These are phyloP conservation scores for Cubamyces lactineus DNA, from an alignment of 768 basidiomycete species.

Conservation along the genomic window DNA sequence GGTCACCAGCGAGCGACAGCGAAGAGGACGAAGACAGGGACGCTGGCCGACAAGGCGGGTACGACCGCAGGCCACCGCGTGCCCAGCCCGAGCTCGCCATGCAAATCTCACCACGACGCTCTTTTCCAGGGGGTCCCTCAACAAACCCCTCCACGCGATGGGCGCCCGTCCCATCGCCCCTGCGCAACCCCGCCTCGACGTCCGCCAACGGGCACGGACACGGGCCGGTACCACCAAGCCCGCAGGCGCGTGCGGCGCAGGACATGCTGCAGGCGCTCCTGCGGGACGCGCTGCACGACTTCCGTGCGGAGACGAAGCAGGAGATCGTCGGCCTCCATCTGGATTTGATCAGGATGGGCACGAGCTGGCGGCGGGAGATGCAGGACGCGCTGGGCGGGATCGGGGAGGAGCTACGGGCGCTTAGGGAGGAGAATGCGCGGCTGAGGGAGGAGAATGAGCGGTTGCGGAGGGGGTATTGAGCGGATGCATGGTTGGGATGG, in stretches of 20 bases:
- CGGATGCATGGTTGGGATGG: not conserved
- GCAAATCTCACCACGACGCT: conserved; percentile 38
- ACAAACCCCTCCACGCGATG: conserved; percentile 11
- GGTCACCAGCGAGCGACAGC: not conserved
- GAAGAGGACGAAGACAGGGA: conserved; percentile 31
- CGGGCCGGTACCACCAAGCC: conserved; percentile 42
- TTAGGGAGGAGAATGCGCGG: conserved; percentile 51
- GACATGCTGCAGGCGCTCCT: conserved; percentile 68
- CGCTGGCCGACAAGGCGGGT: conserved; percentile 14
- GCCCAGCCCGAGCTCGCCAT: conserved; percentile 22
- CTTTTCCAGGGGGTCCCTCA: conserved; percentile 33
- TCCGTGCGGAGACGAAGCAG: conserved; percentile 66
- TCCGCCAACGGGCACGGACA: conserved; percentile 27
- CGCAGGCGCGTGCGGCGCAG: conserved; percentile 48
- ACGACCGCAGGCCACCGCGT: not conserved
- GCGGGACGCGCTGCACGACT: conserved; percentile 74
- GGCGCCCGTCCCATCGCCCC: conserved; percentile 27
- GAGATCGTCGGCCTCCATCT: conserved; percentile 78
- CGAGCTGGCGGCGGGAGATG: conserved; percentile 69
- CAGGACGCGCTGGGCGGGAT: conserved; percentile 63
- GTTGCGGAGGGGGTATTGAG: conserved; percentile 44
- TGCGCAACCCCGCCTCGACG: conserved; percentile 35
- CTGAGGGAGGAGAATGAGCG: conserved; percentile 70
- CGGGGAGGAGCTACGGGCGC: conserved; percentile 53
- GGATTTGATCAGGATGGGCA: conserved; percentile 71